A percentile compares a stretch with the other conserved stretches of the same genome.
These are phyloP conservation scores for Colletotrichum trifolii DNA, from an alignment of 2,329 filamentous ascomycete genomes.

Conservation along the genomic window DNA sequence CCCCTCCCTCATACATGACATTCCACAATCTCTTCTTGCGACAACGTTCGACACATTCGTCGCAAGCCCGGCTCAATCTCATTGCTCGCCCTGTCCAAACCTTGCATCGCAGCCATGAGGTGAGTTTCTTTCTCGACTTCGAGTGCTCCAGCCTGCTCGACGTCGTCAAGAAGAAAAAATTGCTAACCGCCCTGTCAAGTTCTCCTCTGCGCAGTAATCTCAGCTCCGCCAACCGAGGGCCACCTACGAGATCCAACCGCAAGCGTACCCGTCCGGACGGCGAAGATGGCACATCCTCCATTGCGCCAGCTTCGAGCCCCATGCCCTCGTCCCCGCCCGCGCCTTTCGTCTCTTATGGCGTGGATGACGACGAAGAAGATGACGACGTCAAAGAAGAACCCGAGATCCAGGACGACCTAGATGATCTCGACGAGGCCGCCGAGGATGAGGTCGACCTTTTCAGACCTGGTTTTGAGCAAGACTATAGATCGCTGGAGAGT, in stretches of 20 bases:
- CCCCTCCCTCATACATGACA: conserved; percentile 13
- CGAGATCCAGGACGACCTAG: conserved; percentile 77
- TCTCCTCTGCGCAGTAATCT: conserved; percentile 85
- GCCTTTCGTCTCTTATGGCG: conserved; percentile 73
- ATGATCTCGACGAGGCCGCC: conserved; percentile 83
- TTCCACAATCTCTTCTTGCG: no score
- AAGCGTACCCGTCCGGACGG: conserved; percentile 66
- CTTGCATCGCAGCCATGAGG: conserved; percentile 44
- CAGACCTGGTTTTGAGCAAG: conserved; percentile 76
- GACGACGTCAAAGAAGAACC: conserved; percentile 79
- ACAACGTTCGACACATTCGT: no score
- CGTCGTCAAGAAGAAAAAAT: conserved; percentile 5
- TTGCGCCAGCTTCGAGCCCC: conserved; percentile 66
- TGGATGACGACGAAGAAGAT: conserved; percentile 76
- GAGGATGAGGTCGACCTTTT: conserved; percentile 86
- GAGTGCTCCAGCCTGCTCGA: neutral
- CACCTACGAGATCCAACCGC: conserved; percentile 61
- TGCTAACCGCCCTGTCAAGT: conserved; percentile 57
- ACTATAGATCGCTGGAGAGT: conserved; percentile 74
- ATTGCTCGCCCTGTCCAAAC: no score
- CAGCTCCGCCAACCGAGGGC: conserved; percentile 84
- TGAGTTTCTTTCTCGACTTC: conserved; percentile 34
- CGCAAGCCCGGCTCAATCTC: no score
- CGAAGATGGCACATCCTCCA: conserved; percentile 63
- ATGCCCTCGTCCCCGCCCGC: conserved; percentile 75